Conservation (phyloP, 306 rosid species). For the Glycine latifolia region DNA sequence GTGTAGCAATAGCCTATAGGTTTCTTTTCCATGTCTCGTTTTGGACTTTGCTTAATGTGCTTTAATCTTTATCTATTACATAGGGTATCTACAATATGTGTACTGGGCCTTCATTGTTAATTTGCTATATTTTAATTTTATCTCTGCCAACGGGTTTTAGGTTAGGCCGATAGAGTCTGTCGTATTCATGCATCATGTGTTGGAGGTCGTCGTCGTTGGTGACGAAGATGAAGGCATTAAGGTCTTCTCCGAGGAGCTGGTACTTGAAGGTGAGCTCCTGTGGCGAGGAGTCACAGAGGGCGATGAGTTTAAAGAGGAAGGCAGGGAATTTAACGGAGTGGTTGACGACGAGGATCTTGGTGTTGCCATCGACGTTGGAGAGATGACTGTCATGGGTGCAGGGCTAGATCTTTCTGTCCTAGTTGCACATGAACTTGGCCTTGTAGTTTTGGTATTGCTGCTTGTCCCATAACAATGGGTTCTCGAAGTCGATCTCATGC, state of each 20-base stretch:
- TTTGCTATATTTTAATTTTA: slow-evolving; percentile 14
- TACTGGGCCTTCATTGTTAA: background rate
- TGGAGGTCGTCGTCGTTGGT: slow-evolving; percentile 88
- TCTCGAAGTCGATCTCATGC: slow-evolving; percentile 81
- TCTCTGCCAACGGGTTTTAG: slow-evolving; percentile 51
- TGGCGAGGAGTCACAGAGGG: slow-evolving; percentile 53
- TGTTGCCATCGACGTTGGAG: slow-evolving; percentile 77
- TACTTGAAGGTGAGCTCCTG: slow-evolving; percentile 77
- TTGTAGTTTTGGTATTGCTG: slow-evolving; percentile 63
- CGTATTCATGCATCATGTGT: slow-evolving; percentile 93
- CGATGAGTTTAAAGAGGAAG: slow-evolving; percentile 26
- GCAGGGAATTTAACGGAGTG: too few species aligned
- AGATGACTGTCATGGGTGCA: slow-evolving; percentile 85
- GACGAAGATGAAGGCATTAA: slow-evolving; percentile 87
- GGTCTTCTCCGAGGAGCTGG: slow-evolving; percentile 92
- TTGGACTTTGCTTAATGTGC: slow-evolving; percentile 7
- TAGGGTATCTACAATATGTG: background rate
- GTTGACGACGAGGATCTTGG: slow-evolving; percentile 75
- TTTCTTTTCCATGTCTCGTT: background rate
- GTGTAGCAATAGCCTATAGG: background rate
- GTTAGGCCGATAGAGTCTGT: slow-evolving; percentile 73
- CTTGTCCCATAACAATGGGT: slow-evolving; percentile 80
- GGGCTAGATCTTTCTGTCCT: slow-evolving; percentile 94
- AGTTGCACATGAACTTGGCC: slow-evolving; percentile 88
- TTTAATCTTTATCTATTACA: slow-evolving; percentile 18